These are phyloP conservation scores for Cafeteria roenbergensis DNA, from an alignment of 108 stramenopile species.

Conservation along the genomic window DNA sequence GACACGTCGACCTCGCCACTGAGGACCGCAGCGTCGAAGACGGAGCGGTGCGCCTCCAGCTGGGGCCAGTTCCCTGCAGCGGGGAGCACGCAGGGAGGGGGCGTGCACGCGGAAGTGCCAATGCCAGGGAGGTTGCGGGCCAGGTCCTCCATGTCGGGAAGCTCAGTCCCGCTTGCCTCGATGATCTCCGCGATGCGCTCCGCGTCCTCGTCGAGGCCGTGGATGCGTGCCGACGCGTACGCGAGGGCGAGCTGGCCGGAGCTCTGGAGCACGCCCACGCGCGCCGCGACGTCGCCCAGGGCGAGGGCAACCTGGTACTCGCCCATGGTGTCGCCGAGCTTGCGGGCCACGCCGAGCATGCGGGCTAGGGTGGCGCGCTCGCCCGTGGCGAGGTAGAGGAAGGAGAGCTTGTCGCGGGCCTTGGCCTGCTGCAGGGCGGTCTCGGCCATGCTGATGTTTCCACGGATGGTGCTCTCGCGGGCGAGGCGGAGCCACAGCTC, in stretches of 20 bases:
- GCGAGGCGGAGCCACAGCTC: slow-evolving; percentile 85
- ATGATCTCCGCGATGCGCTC: slow-evolving; percentile 72
- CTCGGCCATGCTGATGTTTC: slow-evolving; percentile 90
- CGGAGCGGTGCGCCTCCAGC: slow-evolving; percentile 28
- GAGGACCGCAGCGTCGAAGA: slow-evolving; percentile 8
- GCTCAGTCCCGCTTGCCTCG: slow-evolving; percentile 59
- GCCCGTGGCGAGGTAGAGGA: slow-evolving; percentile 83
- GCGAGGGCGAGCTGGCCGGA: slow-evolving; percentile 82
- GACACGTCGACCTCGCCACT: background rate
- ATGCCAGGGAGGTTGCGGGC: slow-evolving; percentile 36
- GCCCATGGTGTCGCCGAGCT: slow-evolving; percentile 84
- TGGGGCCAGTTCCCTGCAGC: slow-evolving; percentile 79
- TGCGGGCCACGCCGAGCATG: slow-evolving; percentile 91
- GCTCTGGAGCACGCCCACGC: slow-evolving; percentile 74
- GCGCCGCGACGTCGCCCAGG: slow-evolving; percentile 82
- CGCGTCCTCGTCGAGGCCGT: slow-evolving; percentile 77
- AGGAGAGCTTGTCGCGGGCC: slow-evolving; percentile 87
- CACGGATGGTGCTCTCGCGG: slow-evolving; percentile 80
- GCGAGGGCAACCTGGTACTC: slow-evolving; percentile 89
- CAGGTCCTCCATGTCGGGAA: too few species aligned
- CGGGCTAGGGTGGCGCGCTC: slow-evolving; percentile 84
- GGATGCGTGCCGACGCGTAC: slow-evolving; percentile 70
- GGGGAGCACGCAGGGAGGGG: slow-evolving; percentile 70
- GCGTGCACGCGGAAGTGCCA: slow-evolving; percentile 83
- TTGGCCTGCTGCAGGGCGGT: slow-evolving; percentile 95